Evolutionary conservation across 1,284 basidiomycete genomes (phyloP), one percentile per base, ranked within the genome.

Genomic region (Leucoagaricus sp.): DNA sequence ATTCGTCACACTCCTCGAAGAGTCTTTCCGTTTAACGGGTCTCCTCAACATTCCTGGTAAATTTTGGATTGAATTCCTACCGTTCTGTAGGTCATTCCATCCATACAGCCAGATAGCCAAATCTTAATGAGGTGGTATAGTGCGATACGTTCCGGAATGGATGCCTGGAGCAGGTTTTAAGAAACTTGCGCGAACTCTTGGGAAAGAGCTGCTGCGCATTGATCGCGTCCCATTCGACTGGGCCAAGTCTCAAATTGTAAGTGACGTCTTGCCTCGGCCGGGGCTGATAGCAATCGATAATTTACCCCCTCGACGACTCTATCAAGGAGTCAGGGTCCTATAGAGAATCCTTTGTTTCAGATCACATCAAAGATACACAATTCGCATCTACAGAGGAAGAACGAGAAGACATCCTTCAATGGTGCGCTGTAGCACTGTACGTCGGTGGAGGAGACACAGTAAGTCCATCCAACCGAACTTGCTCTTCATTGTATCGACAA

Each of bases 401-500:
- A 41, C 61, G 63, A 17, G 65, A 71, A 48, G 65, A 72, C 21
- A 61, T 68, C 31, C 58, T 75, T 41, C 69, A 66, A 52, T 72
- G 68, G 69, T 67, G 65, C 45, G 63, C 63, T 28, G 67, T 67
- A 10, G 70, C 69, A 0, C 61, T 77, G 25, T 78, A 75, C 58
- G 61, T 67, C 26, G 80, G 75, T 2, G 80, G 77, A 23, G 74
- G 77, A 19, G 79, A 81, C 55, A 82, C 77, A 1, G 80, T 77
- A 49, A 41, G 31, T 33, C 31, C 13, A n/a, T 33, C 31, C 17
- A 6, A 38, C 36, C 59, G 26, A 15, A 2, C 13, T 6, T 7
- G 1, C 36, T 51, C n/a, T 40, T 40, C 36, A 38, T 38, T 38
- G 15, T 21, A 13, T 38, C 8, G 36, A 9, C 17, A 4, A 38